A percentile compares a stretch with the other conserved stretches of the same genome.
These are phyloP conservation scores for Aspergillus hancockii DNA, from an alignment of 495 filamentous ascomycete species.

Conservation along the genomic window DNA sequence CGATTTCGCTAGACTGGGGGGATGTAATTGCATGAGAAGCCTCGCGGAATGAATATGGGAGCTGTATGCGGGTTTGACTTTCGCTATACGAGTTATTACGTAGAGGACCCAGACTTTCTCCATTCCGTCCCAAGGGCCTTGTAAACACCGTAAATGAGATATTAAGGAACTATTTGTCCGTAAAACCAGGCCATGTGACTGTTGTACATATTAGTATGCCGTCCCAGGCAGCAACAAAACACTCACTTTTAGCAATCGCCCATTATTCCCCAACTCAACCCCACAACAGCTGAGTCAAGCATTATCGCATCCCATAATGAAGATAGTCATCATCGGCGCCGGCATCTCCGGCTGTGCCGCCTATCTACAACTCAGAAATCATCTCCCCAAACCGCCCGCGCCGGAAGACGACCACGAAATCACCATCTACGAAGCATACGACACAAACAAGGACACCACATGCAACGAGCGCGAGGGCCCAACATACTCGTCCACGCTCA, in stretches of 20 bases:
- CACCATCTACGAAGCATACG: constrained; percentile 40
- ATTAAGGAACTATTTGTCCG: neutral
- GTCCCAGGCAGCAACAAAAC: neutral
- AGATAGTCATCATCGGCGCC: constrained; percentile 55
- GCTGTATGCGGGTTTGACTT: neutral
- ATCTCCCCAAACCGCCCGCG: constrained; percentile 36
- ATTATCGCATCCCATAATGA: constrained; percentile 33
- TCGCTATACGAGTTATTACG: neutral
- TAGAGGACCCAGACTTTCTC: neutral
- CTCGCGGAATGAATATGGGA: too few relatives aligned
- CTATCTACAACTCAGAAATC: constrained; percentile 52
- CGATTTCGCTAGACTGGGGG: too few relatives aligned
- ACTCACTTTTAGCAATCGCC: neutral
- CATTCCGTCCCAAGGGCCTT: too few relatives aligned
- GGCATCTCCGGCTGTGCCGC: constrained; percentile 51
- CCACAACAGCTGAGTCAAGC: constrained; percentile 1
- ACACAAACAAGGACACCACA: constrained; percentile 26
- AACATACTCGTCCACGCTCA: constrained; percentile 32
- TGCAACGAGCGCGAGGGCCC: constrained; percentile 18
- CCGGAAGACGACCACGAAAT: constrained; percentile 30
- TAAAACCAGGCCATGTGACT: neutral
- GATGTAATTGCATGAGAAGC: too few relatives aligned
- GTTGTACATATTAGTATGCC: neutral
- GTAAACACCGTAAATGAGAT: neutral
- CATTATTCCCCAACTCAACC: neutral